A percentile compares a stretch with the other conserved stretches of the same genome.
Conservation (phyloP, 345 rosid genomes). For the Eutrema heterophyllum region DNA sequence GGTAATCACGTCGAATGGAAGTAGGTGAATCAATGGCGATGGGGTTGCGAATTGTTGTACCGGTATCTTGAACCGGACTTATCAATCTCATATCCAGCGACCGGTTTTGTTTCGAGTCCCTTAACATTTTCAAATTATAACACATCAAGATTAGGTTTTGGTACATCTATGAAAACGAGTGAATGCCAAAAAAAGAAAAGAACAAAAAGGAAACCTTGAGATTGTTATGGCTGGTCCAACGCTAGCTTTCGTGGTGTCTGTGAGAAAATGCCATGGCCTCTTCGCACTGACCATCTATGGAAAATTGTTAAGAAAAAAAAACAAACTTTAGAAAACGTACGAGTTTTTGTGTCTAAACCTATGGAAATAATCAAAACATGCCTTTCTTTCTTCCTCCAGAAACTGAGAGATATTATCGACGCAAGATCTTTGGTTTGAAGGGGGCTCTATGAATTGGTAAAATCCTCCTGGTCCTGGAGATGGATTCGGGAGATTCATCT, state of each 20-base stretch:
- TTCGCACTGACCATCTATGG: slow-evolving; percentile 41
- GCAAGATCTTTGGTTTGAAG: slow-evolving; percentile 61
- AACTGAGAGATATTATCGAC: slow-evolving; percentile 20
- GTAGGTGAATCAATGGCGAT: slow-evolving; percentile 15
- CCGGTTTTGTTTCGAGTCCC: slow-evolving; percentile 11
- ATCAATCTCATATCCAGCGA: neutral
- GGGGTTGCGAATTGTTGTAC: slow-evolving; percentile 17
- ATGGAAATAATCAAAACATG: neutral
- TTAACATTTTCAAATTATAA: neutral
- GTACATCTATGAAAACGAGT: neutral
- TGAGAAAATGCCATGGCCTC: slow-evolving; percentile 31
- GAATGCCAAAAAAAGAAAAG: neutral
- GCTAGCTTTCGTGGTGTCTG: slow-evolving; percentile 11
- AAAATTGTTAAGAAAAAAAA: neutral
- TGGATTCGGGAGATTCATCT: slow-evolving; percentile 38
- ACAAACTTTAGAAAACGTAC: neutral
- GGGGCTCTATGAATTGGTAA: slow-evolving; percentile 56
- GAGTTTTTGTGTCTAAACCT: neutral
- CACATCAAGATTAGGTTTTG: slow-evolving; percentile 4
- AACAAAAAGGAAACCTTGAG: slow-evolving; percentile 12
- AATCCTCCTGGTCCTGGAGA: slow-evolving; percentile 23
- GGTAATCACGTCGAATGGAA: slow-evolving; percentile 3
- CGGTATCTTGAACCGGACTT: slow-evolving; percentile 15
- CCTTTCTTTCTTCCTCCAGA: slow-evolving; percentile 45
- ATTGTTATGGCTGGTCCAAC: neutral